Evolutionary conservation across 768 basidiomycete species (phyloP).

Genomic region (Cystoderma amianthinum): DNA sequence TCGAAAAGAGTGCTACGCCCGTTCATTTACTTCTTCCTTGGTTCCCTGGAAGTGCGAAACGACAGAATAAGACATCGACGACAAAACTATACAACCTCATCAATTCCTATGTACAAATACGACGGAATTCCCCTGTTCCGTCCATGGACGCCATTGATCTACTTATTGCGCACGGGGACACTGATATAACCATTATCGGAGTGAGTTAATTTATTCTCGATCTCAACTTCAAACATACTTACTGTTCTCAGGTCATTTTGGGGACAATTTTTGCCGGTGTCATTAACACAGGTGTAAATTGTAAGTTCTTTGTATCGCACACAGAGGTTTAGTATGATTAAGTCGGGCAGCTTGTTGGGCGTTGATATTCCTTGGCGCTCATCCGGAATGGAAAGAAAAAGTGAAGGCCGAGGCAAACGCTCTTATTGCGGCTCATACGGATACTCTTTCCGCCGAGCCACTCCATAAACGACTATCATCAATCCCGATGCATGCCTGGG

Average conservation of each 20-base stretch:
- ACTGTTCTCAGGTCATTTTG: constrained; percentile 17
- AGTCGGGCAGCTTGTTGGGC: constrained; percentile 24
- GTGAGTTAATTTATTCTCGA: constrained; percentile 7
- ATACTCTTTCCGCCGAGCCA: constrained; percentile 15
- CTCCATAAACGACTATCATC: constrained; percentile 24
- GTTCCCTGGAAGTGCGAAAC: constrained; percentile 23
- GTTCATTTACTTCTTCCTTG: constrained; percentile 23
- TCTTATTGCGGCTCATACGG: constrained; percentile 19
- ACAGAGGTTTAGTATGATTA: constrained; percentile 1
- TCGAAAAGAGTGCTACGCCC: constrained; percentile 27
- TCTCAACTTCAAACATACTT: neutral
- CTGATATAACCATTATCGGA: constrained; percentile 16
- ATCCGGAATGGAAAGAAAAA: constrained; percentile 26
- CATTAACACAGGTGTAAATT: constrained; percentile 24
- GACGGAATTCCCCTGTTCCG: constrained; percentile 15
- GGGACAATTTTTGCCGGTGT: constrained; percentile 27
- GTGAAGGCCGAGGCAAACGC: constrained; percentile 20
- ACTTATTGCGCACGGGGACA: constrained; percentile 20
- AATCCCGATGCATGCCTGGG: constrained; percentile 30
- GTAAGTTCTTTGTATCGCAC: constrained; percentile 11
- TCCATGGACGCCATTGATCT: constrained; percentile 26
- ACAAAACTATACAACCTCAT: constrained; percentile 20
- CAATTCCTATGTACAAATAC: constrained; percentile 16
- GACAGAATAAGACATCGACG: constrained; percentile 19
- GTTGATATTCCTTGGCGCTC: constrained; percentile 21